Percentiles rank a stretch among this genome's conserved stretches.
These are phyloP conservation scores for Cryptosporidium ryanae DNA, from an alignment of 169 alveolate genomes.

Conservation along the genomic window DNA sequence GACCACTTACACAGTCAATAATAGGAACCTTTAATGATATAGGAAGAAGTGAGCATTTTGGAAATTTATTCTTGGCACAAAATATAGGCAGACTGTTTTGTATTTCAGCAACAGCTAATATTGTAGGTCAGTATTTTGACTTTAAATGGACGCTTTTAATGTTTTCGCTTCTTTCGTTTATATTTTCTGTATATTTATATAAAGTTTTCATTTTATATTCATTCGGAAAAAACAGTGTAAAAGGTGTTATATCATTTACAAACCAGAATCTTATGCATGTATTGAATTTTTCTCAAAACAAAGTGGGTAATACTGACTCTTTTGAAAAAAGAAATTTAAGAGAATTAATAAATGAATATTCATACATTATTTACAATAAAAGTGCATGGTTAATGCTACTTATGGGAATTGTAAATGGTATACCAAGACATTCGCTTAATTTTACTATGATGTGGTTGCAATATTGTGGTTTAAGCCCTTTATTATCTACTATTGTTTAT, in stretches of 20 bases:
- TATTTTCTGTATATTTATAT: constrained; percentile 42
- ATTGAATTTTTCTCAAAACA: background rate
- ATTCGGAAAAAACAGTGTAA: background rate
- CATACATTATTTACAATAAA: constrained; percentile 77
- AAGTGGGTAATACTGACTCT: background rate
- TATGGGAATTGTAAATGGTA: constrained; percentile 80
- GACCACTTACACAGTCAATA: constrained; percentile 67
- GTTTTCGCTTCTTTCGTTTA: constrained; percentile 35
- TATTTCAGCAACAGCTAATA: constrained; percentile 51
- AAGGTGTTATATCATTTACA: background rate
- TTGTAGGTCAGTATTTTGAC: constrained; percentile 52
- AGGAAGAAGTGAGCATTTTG: constrained; percentile 66
- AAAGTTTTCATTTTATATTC: constrained; percentile 21
- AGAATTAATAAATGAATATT: constrained; percentile 36
- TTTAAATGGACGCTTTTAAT: constrained; percentile 21
- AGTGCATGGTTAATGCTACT: constrained; percentile 79
- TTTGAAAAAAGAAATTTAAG: background rate
- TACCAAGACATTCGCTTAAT: constrained; percentile 78
- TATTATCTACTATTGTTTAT: constrained; percentile 76
- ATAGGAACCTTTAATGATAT: constrained; percentile 55
- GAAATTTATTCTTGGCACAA: constrained; percentile 55
- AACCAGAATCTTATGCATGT: background rate
- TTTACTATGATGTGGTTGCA: constrained; percentile 80
- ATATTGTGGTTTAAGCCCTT: constrained; percentile 80
- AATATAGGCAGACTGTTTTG: constrained; percentile 70